Conservation (phyloP, 2,329 filamentous ascomycete species). For the Aspergillus candidus region DNA sequence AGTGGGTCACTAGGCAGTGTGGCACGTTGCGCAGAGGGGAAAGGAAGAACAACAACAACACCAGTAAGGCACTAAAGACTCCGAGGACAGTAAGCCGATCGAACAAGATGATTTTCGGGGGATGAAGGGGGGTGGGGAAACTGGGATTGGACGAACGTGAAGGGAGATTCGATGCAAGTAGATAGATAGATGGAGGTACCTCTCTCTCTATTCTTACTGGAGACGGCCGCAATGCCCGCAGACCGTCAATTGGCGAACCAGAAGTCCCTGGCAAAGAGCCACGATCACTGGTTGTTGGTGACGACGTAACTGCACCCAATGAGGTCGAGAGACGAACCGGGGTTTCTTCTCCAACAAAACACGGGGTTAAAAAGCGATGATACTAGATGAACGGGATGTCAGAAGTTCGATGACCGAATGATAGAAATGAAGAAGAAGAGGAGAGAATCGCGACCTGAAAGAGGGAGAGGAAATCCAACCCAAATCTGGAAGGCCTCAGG, state of each 20-base stretch:
- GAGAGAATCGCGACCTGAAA: too few species aligned
- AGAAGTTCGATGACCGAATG: too few species aligned
- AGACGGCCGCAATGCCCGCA: slow-evolving; percentile 22
- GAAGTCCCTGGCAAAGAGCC: slow-evolving; percentile 21
- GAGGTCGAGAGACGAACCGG: slow-evolving; percentile 5
- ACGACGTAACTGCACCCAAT: slow-evolving; percentile 13
- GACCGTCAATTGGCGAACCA: slow-evolving; percentile 37
- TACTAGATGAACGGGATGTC: background rate
- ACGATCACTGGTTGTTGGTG: slow-evolving; percentile 19
- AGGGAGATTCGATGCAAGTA: slow-evolving; percentile 4
- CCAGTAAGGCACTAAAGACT: background rate
- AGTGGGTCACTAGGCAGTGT: slow-evolving; percentile 24
- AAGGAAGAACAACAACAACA: slow-evolving; percentile 9
- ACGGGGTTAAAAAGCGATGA: background rate
- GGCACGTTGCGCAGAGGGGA: slow-evolving; percentile 26
- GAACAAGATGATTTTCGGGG: too few species aligned
- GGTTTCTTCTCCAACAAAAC: slow-evolving; percentile 4
- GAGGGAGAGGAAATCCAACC: too few species aligned
- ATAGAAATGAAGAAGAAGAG: too few species aligned
- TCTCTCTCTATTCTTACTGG: slow-evolving; percentile 18
- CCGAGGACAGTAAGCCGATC: too few species aligned
- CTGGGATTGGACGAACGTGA: too few species aligned
- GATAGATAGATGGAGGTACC: slow-evolving; percentile 10
- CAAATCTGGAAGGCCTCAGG: background rate
- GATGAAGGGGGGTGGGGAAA: too few species aligned